Conservation (phyloP, 495 filamentous ascomycete genomes). For the Echria macrotheca region DNA sequence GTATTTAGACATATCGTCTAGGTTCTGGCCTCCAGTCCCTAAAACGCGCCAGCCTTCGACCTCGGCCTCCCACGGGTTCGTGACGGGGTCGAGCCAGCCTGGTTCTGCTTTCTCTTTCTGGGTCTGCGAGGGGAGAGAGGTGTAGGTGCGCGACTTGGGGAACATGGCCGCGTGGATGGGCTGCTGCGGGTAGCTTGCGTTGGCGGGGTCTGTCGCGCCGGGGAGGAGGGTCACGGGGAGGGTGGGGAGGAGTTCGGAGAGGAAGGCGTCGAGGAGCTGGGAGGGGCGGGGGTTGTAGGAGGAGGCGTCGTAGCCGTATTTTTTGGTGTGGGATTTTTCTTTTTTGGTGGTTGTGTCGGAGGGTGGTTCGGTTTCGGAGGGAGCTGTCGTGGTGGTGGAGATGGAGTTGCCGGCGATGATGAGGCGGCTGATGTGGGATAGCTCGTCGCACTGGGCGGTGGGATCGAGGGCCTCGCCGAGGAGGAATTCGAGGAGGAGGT, state of each 20-base stretch:
- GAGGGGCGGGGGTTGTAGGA: conserved; percentile 82
- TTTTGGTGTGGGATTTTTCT: conserved; percentile 51
- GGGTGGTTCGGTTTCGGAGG: conserved; percentile 28
- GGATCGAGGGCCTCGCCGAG: conserved; percentile 71
- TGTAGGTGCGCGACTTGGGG: conserved; percentile 63
- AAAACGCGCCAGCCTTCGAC: conserved; percentile 82
- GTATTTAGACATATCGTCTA: conserved; percentile 92
- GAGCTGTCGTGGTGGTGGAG: too few species aligned
- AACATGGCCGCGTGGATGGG: conserved; percentile 81
- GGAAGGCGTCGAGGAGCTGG: conserved; percentile 74
- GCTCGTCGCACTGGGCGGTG: conserved; percentile 47
- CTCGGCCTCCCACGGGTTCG: conserved; percentile 89
- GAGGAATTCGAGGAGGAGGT: conserved; percentile 80
- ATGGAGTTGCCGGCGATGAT: conserved; percentile 92
- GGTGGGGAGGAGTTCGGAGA: conserved; percentile 71
- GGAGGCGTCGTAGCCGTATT: conserved; percentile 90
- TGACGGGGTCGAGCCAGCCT: conserved; percentile 82
- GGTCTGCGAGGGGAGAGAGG: conserved; percentile 37
- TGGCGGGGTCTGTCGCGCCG: conserved; percentile 71
- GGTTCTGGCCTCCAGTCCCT: conserved; percentile 82
- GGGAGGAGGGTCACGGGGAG: conserved; percentile 78
- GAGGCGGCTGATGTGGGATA: conserved; percentile 71
- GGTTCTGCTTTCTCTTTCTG: too few species aligned
- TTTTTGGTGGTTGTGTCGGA: conserved; percentile 28
- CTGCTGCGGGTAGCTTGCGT: conserved; percentile 74